A percentile compares a stretch with the other conserved stretches of the same genome.
Conservation (phyloP, 306 rosid genomes). For the Ormosia semicastrata region DNA sequence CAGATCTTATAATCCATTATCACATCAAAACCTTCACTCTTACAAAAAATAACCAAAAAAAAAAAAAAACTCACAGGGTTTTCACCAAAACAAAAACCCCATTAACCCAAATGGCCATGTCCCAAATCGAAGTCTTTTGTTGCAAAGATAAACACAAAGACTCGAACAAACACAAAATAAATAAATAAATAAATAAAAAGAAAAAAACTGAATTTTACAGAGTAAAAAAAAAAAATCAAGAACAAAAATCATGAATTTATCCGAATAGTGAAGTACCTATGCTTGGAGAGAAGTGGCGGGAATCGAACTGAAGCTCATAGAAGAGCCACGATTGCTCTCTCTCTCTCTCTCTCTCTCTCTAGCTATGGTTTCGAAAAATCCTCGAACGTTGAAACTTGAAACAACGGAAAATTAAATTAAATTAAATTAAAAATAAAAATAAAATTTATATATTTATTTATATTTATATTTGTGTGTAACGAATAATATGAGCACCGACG, state of each 20-base stretch:
- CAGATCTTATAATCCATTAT: slow-evolving; percentile 65
- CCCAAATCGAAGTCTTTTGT: slow-evolving; percentile 25
- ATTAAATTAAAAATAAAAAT: neutral
- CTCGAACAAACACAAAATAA: slow-evolving; percentile 34
- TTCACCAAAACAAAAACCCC: slow-evolving; percentile 11
- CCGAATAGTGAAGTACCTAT: slow-evolving; percentile 50
- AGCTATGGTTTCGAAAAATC: slow-evolving; percentile 83
- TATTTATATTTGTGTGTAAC: slow-evolving; percentile 24
- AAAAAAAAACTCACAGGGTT: slow-evolving; percentile 18
- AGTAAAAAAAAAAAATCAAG: neutral
- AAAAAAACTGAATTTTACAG: slow-evolving; percentile 26
- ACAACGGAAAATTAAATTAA: slow-evolving; percentile 43
- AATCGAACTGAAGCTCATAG: slow-evolving; percentile 73
- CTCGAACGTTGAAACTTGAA: slow-evolving; percentile 99
- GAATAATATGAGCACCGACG: slow-evolving; percentile 77
- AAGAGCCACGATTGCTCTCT: slow-evolving; percentile 15
- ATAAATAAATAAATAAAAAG: neutral
- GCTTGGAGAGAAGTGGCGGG: slow-evolving; percentile 67
- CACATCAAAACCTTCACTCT: slow-evolving; percentile 44
- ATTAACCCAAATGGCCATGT: neutral
- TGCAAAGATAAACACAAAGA: slow-evolving; percentile 23
- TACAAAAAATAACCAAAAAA: neutral
- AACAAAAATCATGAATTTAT: neutral
- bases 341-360: slow-evolving; percentile 4
- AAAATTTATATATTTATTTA: slow-evolving; percentile 9